Percentiles rank a stretch among this genome's conserved stretches.
Evolutionary conservation across 257 asterid genomes (phyloP).

Genomic region (Fraxinus anomala): DNA sequence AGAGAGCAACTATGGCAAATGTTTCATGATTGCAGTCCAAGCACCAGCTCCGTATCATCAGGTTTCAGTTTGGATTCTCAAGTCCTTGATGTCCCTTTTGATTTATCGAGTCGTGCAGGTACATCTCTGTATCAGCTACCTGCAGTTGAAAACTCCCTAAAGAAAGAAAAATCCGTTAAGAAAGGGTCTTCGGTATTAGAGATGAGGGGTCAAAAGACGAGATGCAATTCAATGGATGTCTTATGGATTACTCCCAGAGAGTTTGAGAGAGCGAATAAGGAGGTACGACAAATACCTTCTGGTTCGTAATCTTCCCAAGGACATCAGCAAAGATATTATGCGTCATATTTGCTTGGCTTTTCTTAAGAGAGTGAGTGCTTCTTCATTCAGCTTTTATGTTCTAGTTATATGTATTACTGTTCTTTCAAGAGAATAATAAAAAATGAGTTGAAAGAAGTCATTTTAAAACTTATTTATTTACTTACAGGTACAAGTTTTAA

Average conservation of each 20-base stretch:
- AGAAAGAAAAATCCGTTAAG: not conserved
- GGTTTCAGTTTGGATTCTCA: conserved; percentile 1
- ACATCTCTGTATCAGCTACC: not conserved
- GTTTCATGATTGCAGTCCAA: conserved; percentile 1
- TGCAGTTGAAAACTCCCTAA: no score
- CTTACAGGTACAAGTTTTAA: no score
- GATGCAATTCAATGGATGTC: conserved; percentile 99
- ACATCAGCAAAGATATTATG: conserved; percentile 90
- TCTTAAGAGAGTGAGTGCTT: conserved; percentile 69
- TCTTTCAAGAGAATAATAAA: no score
- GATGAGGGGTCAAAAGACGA: conserved; percentile 93
- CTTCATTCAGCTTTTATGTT: not conserved
- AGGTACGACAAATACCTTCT: conserved; percentile 84
- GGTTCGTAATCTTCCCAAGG: conserved; percentile 83
- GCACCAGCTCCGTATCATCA: not conserved
- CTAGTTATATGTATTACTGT: not conserved
- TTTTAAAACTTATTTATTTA: no score
- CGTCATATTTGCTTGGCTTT: conserved; percentile 88
- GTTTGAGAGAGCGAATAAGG: conserved; percentile 71
- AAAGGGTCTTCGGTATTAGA: conserved; percentile 28
- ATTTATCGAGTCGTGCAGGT: not conserved
- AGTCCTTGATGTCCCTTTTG: not conserved
- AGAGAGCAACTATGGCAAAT: not conserved
- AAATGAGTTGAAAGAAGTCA: not conserved
- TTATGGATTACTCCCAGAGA: conserved; percentile 88